A percentile compares a stretch with the other conserved stretches of the same genome.
Evolutionary conservation across 805 yeast species (phyloP).

Genomic region (Nakazawaea anatomiae): DNA sequence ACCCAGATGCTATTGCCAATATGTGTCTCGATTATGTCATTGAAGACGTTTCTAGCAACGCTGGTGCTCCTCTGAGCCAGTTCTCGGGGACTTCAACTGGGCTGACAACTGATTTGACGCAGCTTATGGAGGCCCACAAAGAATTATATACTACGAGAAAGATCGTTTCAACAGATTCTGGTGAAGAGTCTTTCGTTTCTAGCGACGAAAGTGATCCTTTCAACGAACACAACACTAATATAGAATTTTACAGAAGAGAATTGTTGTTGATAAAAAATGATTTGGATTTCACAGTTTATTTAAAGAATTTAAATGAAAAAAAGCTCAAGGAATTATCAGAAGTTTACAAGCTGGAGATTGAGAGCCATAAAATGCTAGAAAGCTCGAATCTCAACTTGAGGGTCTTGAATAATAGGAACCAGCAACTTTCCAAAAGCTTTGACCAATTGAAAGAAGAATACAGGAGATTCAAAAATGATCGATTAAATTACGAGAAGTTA

Average conservation of each 20-base stretch:
- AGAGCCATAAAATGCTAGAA: constrained; percentile 15
- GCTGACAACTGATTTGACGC: constrained; percentile 6
- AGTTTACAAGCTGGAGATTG: neutral
- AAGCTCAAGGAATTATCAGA: constrained; percentile 9
- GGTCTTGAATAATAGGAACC: constrained; percentile 18
- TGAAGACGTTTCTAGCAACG: neutral
- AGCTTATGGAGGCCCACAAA: constrained; percentile 15
- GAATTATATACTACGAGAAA: constrained; percentile 14
- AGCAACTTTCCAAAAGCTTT: constrained; percentile 20
- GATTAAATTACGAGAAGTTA: constrained; percentile 28
- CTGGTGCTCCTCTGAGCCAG: no score
- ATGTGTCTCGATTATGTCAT: constrained; percentile 21
- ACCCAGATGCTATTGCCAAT: constrained; percentile 29
- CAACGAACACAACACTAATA: constrained; percentile 14
- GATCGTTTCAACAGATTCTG: neutral
- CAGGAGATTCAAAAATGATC: constrained; percentile 24
- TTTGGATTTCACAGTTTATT: constrained; percentile 50
- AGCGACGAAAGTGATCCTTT: neutral
- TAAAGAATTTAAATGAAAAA: constrained; percentile 34
- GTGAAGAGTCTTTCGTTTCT: constrained; percentile 2
- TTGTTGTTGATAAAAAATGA: constrained; percentile 52
- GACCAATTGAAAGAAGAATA: constrained; percentile 23
- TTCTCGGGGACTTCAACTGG: neutral
- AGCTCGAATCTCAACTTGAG: constrained; percentile 22
- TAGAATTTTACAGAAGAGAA: constrained; percentile 53